These are phyloP conservation scores for Geotrichum restrictum DNA, from an alignment of 1,139 yeast genomes.

Conservation along the genomic window DNA sequence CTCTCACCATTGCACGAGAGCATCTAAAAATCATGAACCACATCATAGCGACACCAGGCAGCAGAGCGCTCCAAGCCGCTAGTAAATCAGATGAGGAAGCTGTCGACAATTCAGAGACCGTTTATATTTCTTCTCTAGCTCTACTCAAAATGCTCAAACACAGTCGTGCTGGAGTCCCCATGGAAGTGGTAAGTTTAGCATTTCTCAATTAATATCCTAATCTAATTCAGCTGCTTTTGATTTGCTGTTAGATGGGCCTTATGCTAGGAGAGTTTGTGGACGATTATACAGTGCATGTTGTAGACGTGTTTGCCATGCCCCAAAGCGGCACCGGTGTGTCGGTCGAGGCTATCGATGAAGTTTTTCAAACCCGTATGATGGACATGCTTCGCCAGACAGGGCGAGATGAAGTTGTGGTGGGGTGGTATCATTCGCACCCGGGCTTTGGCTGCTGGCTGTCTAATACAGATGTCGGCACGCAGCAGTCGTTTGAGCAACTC, in stretches of 20 bases:
- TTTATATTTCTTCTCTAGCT: slow-evolving; percentile 92
- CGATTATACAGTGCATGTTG: slow-evolving; percentile 93
- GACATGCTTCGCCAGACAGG: slow-evolving; percentile 99
- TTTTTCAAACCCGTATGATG: slow-evolving; percentile 98
- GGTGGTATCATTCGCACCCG: slow-evolving; percentile 99
- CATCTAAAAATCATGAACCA: too few species aligned
- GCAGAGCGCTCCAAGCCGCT: too few species aligned
- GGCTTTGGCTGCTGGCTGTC: slow-evolving; percentile 99
- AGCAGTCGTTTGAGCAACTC: slow-evolving; percentile 93
- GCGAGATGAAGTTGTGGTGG: slow-evolving; percentile 96
- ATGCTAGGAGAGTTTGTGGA: slow-evolving; percentile 98
- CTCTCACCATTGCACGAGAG: too few species aligned
- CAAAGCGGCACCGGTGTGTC: slow-evolving; percentile 94
- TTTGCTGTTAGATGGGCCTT: slow-evolving; percentile 64
- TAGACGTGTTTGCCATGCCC: slow-evolving; percentile 99
- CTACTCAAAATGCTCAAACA: slow-evolving; percentile 94
- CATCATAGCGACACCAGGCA: too few species aligned
- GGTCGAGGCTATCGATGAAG: slow-evolving; percentile 98
- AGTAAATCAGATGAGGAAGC: too few species aligned
- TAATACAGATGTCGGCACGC: slow-evolving; percentile 94
- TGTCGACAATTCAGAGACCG: slow-evolving; percentile 89
- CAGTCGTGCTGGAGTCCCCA: slow-evolving; percentile 98
- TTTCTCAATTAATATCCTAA: too few species aligned
- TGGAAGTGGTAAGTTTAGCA: slow-evolving; percentile 85
- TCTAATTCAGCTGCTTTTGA: too few species aligned